These are phyloP conservation scores for Exserohilum turcica DNA, from an alignment of 2,329 filamentous ascomycete species.

Conservation along the genomic window DNA sequence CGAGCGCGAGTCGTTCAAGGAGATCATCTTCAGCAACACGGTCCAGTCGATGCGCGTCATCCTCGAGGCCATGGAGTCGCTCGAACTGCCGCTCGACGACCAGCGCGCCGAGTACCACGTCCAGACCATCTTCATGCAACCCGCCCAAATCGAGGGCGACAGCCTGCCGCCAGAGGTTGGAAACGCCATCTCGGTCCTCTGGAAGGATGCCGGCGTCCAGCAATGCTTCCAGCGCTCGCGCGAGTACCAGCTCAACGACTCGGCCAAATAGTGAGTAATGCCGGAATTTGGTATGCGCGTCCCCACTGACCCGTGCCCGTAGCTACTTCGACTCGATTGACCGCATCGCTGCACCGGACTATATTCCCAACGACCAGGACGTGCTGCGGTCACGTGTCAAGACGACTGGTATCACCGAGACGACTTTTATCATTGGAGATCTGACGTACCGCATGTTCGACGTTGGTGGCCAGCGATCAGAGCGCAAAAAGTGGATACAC, in stretches of 20 bases:
- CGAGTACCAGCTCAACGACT: conserved; percentile 96
- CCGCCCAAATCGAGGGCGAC: conserved; percentile 93
- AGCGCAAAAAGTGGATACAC: conserved; percentile 97
- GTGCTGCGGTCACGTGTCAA: conserved; percentile 95
- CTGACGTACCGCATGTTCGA: conserved; percentile 97
- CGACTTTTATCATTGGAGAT: conserved; percentile 92
- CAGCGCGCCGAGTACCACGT: conserved; percentile 95
- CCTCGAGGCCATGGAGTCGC: conserved; percentile 70
- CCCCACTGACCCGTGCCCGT: conserved; percentile 23
- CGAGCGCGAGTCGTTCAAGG: conserved; percentile 71
- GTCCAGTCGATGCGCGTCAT: conserved; percentile 74
- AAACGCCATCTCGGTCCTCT: conserved; percentile 87
- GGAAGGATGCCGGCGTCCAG: conserved; percentile 91
- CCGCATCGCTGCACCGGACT: conserved; percentile 87
- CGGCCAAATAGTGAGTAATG: conserved; percentile 82
- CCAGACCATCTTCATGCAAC: conserved; percentile 98
- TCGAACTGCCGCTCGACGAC: conserved; percentile 83
- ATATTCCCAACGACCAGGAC: conserved; percentile 94
- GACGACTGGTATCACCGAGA: conserved; percentile 97
- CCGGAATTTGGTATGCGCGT: background rate
- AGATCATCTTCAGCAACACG: conserved; percentile 74
- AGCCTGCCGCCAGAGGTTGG: conserved; percentile 93
- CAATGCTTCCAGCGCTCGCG: conserved; percentile 94
- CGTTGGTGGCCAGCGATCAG: conserved; percentile 87
- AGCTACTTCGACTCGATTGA: conserved; percentile 97